phyloP scores from a whole-genome alignment of 257 asterid species.

The Sherardia arvensis region DNA sequence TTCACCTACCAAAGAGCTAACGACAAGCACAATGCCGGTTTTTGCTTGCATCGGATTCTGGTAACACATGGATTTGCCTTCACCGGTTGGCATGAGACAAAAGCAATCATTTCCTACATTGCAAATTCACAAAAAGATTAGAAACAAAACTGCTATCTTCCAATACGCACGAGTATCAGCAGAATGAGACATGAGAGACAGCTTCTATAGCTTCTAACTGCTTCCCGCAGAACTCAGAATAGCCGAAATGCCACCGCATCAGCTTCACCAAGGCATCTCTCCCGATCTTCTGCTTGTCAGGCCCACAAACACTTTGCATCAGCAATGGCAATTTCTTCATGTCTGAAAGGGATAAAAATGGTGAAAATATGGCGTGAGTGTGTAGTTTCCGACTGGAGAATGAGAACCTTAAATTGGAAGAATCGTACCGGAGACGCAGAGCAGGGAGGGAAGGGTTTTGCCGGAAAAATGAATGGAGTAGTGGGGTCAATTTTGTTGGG shows the following conservation, averaged over 20 bases:
- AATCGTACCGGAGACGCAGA: not conserved
- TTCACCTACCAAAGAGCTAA: conserved; percentile 92
- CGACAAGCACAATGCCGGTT: conserved; percentile 88
- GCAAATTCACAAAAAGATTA: not conserved
- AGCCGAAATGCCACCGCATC: conserved; percentile 93
- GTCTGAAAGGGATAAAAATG: not conserved
- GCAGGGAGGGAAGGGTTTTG: conserved; percentile 8
- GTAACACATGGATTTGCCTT: conserved; percentile 95
- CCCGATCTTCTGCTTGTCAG: conserved; percentile 39
- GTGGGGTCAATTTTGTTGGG: conserved; percentile 1
- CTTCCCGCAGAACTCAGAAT: conserved; percentile 78
- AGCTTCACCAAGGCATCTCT: conserved; percentile 86
- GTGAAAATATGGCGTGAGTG: not conserved
- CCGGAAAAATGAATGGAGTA: conserved; percentile 9
- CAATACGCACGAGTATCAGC: not conserved
- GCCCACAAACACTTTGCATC: conserved; percentile 42
- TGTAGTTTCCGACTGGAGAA: not conserved
- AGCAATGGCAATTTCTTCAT: conserved; percentile 76
- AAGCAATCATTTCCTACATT: conserved; percentile 83
- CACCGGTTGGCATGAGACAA: conserved; percentile 98
- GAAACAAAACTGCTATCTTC: not conserved
- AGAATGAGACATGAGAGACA: conserved; percentile 67
- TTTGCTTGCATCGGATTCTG: conserved; percentile 85
- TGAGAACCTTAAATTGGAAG: conserved; percentile 10
- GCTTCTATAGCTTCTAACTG: conserved; percentile 92